These are phyloP conservation scores for Tremellales sp. DNA, from an alignment of 1,284 basidiomycete genomes.

Conservation along the genomic window DNA sequence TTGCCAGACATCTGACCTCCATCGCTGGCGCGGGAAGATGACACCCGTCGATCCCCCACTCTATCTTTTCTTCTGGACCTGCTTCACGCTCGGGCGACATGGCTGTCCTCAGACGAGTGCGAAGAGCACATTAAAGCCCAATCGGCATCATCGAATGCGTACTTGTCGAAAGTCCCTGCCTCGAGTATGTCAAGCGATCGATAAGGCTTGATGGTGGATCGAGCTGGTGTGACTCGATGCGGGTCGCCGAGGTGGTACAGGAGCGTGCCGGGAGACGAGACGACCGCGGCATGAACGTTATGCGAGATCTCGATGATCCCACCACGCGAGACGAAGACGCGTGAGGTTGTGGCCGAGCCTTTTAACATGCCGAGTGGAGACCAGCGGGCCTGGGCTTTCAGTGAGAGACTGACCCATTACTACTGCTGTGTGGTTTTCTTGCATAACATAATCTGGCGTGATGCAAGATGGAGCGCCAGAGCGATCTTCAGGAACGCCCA, in stretches of 20 bases:
- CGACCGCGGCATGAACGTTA: constrained; percentile 3
- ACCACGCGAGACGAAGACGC: neutral
- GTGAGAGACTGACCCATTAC: no score
- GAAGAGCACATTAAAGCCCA: neutral
- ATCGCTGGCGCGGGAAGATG: constrained; percentile 8
- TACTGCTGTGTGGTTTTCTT: no score
- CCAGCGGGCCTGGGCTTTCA: no score
- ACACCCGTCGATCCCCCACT: constrained; percentile 7
- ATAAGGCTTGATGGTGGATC: neutral
- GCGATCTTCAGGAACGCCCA: no score
- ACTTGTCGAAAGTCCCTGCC: neutral
- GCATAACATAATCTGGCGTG: no score
- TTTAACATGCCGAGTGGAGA: no score
- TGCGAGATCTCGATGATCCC: constrained; percentile 7
- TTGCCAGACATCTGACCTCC: neutral
- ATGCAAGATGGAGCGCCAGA: no score
- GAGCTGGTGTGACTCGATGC: neutral
- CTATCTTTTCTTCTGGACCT: neutral
- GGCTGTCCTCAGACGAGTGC: neutral
- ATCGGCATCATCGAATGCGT: neutral
- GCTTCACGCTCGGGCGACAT: neutral
- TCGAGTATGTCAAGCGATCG: neutral
- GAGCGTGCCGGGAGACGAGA: neutral
- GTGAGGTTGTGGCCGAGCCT: no score
- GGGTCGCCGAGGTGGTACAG: neutral